Evolutionary conservation across 164 flowering plant species (phyloP).

Genomic region (Stephania japonica): DNA sequence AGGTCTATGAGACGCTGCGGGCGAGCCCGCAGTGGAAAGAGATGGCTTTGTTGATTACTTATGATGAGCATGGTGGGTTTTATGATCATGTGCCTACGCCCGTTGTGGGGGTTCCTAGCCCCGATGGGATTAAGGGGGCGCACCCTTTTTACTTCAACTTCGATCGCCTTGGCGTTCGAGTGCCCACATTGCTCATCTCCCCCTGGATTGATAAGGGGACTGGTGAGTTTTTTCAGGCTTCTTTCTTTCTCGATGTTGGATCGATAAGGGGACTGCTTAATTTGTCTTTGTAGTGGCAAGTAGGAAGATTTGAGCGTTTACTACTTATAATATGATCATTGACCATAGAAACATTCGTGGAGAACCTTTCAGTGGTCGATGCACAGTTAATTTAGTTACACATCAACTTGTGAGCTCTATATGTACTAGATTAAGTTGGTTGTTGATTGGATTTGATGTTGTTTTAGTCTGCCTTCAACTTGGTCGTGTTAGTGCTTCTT

Average conservation of each 20-base stretch:
- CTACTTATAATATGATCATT: no score
- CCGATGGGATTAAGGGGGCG: slow-evolving; percentile 88
- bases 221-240: slow-evolving; percentile 29
- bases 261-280: no score
- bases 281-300: not conserved
- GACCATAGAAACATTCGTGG: no score
- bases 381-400: no score
- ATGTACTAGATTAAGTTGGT: no score
- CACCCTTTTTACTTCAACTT: slow-evolving; percentile 78
- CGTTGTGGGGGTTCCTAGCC: slow-evolving; percentile 79
- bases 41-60: slow-evolving; percentile 72
- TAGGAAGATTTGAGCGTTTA: not conserved
- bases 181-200: slow-evolving; percentile 76
- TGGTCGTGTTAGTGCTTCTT: no score
- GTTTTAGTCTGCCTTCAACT: not conserved
- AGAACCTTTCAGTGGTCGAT: no score
- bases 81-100: slow-evolving; percentile 96
- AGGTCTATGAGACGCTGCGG: slow-evolving; percentile 85
- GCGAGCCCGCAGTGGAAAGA: slow-evolving; percentile 94
- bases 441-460: no score
- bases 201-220: slow-evolving; percentile 95
- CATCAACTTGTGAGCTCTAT: no score
- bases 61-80: slow-evolving; percentile 97
- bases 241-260: not conserved
- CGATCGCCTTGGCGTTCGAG: slow-evolving; percentile 87